Percentiles rank a stretch among this genome's conserved stretches.
These are phyloP conservation scores for Backusella liffmaniae DNA, from an alignment of 192 early-diverging fungal species.

Conservation along the genomic window DNA sequence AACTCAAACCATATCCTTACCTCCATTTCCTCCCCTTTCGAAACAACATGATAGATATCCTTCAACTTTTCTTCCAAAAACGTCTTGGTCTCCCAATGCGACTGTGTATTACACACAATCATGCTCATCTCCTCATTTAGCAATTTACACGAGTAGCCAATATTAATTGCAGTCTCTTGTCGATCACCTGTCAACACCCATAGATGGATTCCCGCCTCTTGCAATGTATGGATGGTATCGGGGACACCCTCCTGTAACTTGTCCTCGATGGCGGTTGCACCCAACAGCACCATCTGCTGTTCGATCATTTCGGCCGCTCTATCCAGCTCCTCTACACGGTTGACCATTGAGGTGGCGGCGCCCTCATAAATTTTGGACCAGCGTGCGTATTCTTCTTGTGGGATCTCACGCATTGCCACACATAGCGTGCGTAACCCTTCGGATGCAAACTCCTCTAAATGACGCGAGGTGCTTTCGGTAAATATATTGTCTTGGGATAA, in stretches of 20 bases:
- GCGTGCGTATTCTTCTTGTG: conserved; percentile 80
- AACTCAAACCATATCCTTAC: background rate
- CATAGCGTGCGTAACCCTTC: conserved; percentile 96
- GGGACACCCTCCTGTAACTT: conserved; percentile 98
- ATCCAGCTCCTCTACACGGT: conserved; percentile 85
- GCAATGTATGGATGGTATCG: conserved; percentile 95
- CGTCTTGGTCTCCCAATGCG: conserved; percentile 89
- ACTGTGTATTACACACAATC: conserved; percentile 90
- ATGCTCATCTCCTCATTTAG: conserved; percentile 96
- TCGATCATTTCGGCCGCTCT: conserved; percentile 96
- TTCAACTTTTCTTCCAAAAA: conserved; percentile 87
- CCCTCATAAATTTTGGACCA: conserved; percentile 86
- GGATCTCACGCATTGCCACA: conserved; percentile 91
- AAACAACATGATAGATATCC: conserved; percentile 60
- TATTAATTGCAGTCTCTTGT: conserved; percentile 99
- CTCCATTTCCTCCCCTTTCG: conserved; percentile 9
- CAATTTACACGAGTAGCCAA: conserved; percentile 95
- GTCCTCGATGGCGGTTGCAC: conserved; percentile 98
- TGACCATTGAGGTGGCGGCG: conserved; percentile 86
- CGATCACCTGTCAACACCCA: conserved; percentile 98
- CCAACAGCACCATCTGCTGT: conserved; percentile 86
- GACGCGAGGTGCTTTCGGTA: conserved; percentile 65
- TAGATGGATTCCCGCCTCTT: conserved; percentile 93
- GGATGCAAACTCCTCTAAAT: conserved; percentile 93
- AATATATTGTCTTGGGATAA: conserved; percentile 63